Evolutionary conservation across 2,329 filamentous ascomycete genomes (phyloP), one percentile per base, ranked within the genome.

Genomic region (Ophiostoma sp.): DNA sequence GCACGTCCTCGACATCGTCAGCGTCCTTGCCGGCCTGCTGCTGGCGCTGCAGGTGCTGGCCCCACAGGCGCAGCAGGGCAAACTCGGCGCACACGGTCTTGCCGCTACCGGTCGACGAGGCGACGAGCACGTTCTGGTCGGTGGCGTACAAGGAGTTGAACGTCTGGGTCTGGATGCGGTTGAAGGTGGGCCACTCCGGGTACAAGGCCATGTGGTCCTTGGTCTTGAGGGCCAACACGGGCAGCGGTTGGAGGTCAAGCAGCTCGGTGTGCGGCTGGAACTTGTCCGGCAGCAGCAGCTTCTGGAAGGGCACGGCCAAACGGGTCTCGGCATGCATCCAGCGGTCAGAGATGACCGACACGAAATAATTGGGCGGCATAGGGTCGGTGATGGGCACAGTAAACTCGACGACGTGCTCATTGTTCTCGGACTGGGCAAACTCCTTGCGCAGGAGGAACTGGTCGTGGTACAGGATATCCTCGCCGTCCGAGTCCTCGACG

Each of bases 261-360:
- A 98, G 87, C 75, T 93, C 94, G 0, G 96, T 99, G 80, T 97
- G 95, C 55, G 96, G 91, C 39, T 95, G 95, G 81, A 99, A 99
- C 79, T 96, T 96, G 81, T 98, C 95, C 0, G 96, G 96, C 5
- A 99, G 87, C 59, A 97, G 92, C 36, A 99, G 87, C 81, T 98
- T 98, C 81, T 97, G 93, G 84, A 99, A 98, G 0, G 95, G 95
- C 1, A 99, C 92, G 0, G 95, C 92, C 71, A 99, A 85, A 80
- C 95, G 94, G 0, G 95, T 97, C 83, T 99, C 95, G 0, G 95
- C 94, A 80, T 97, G 94, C 94, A 99, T 98, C 96, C 96, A 99
- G 77, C 96, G 88, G 81, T 99, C 96, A 3, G 95, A 98, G 25
- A 98, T 84, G 52, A 99, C 89, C 0, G 94, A 96, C 78, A 99